Evolutionary conservation across 2,329 filamentous ascomycete genomes (phyloP).

Genomic region (Lachnellula cervina): DNA sequence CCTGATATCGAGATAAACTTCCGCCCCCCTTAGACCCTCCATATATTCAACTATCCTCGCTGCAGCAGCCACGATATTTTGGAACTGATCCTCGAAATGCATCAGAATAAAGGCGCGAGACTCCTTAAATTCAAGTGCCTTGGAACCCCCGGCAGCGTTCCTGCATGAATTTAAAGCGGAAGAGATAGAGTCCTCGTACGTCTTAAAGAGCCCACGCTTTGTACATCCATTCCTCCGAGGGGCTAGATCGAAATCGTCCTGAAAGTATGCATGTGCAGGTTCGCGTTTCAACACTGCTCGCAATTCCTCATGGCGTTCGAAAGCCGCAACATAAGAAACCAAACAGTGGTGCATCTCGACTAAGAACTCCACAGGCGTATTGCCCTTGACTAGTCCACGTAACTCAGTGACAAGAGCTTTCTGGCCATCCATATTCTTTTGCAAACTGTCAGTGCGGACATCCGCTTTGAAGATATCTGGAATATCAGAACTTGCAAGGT

Average conservation of each 20-base stretch:
- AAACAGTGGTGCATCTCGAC: background rate
- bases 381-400: background rate
- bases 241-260: too few species aligned
- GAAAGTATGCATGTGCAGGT: too few species aligned
- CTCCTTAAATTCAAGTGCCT: slow-evolving; percentile 4
- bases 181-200: background rate
- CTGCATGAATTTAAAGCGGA: background rate
- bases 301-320: background rate
- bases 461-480: too few species aligned
- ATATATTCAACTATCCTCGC: slow-evolving; percentile 1
- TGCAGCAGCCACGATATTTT: slow-evolving; percentile 2
- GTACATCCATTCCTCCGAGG: too few species aligned
- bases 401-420: background rate
- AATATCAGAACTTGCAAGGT: background rate
- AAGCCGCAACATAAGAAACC: background rate
- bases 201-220: background rate
- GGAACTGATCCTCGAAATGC: slow-evolving; percentile 4
- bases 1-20: background rate
- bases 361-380: background rate
- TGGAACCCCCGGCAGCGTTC: background rate
- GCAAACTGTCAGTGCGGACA: too few species aligned
- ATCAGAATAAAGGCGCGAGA: background rate
- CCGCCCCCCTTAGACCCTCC: background rate
- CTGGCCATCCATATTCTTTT: too few species aligned
- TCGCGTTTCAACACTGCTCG: background rate